Evolutionary conservation across 2,329 filamentous ascomycete species (phyloP), one percentile per base, ranked within the genome.

Genomic region (Didymella lethalis): DNA sequence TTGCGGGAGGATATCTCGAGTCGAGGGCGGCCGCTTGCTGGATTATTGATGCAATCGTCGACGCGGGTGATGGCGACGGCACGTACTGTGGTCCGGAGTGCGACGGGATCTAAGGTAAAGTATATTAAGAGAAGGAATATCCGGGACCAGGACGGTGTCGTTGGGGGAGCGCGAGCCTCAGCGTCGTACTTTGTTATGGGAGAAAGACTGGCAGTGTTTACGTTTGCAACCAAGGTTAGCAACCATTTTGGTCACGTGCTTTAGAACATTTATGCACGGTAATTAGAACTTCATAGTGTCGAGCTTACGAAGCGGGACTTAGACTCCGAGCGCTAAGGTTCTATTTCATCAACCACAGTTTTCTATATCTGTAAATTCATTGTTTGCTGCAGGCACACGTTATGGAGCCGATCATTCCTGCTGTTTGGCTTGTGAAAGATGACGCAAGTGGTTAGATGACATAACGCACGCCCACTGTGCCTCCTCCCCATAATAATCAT

Each of bases 351-450:
- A 18, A 14, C 23, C 7, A 38, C 31, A 16, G 23, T 14, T 25
- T 12, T 20, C 8, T 44, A 28, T 8, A 18, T 3, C n/a, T 43
- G 32, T 31, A 49, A 20, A 11, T 44, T 25, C 43, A 49, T 50
- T 49, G 40, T 56, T 48, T 57, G 36, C 44, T 58, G 57, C 52
- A 59, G 46, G 46, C 32, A 34, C 26, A 28, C 43, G 28, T 72
- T 59, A 70, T 71, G 68, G 73, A 71, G 65, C 47, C 31, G 63
- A 45, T 29, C 57, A 25, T n/a, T 25, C 41, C 29, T 28, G 51
- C 60, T 57, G 62, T 61, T 61, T 70, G 69, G 72, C 71, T 72
- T 59, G 72, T 74, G 71, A 74, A 71, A 71, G 66, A 48, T 12
- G 70, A 74, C 71, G 68, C 72, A 73, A 71, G 43, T 26, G 38